Base-by-base conservation (phyloP, 192 early-diverging fungal species). In the Coemansia sp. region DNA sequence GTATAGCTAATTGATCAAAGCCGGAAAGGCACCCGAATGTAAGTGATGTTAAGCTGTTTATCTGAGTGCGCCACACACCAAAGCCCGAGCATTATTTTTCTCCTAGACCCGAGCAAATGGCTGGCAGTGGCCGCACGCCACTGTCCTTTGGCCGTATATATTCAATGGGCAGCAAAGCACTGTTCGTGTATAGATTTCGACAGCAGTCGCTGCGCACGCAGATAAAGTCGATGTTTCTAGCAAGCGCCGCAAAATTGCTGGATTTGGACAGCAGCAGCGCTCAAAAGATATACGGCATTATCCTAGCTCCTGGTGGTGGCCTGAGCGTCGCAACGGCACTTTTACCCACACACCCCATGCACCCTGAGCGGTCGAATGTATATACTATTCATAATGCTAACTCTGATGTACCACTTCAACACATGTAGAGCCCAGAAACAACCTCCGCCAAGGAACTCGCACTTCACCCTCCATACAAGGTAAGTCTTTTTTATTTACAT, bases 11-110 rank as follows among this genome's bases (percentile, higher is more conserved):
- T 36, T 18, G 49, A 52, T 52, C 49, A 52, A 52, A 52, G 49
- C 2, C 15, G 18, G 6, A 31, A 15, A 31, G 27, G 12, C 13
- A 16, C 27, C 53, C 11, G 20, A 60, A 60, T 60, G 57, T 60
- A 60, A 60, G 57, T 60, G 31, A 10, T 33, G 55, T 29, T 57
- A 33, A 15, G 24, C 29, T 60, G 33, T 33, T 36, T 60, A 13
- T 34, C 57, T 60, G 57, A 60, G 57, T 60, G 57, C 57, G 57
- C 57, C 57, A 60, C 57, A 24, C 57, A 60, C 57, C 31, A 60
- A 33, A 15, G 31, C 57, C n/a, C 15, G 7, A 8, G 57, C 31
- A 60, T 33, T 60, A 34, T 29, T 57, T 29, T 12, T n/a, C 8
- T 60, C 31, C 31, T 33, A 60, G 31, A 4, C 57, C 33, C 6